Evolutionary conservation across 2,329 filamentous ascomycete species (phyloP).

Genomic region (Diaporthe ampelina): DNA sequence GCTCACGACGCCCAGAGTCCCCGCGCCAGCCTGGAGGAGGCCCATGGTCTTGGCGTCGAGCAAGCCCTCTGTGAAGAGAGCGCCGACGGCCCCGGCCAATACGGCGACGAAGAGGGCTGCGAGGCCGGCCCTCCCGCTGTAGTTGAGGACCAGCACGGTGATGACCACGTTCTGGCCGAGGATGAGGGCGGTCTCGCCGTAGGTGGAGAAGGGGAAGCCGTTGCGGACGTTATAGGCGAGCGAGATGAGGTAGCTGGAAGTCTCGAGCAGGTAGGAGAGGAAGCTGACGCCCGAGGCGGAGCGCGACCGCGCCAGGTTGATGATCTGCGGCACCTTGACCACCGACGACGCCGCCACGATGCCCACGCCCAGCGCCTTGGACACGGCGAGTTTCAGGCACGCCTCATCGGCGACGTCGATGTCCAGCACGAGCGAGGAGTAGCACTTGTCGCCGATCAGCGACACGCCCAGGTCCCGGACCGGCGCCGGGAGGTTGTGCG

Average conservation of each 20-base stretch:
- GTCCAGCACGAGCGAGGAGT: slow-evolving; percentile 87
- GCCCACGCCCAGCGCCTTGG: slow-evolving; percentile 91
- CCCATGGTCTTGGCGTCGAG: slow-evolving; percentile 77
- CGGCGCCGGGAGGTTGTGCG: slow-evolving; percentile 79
- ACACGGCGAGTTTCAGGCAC: slow-evolving; percentile 91
- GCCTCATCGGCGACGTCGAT: slow-evolving; percentile 82
- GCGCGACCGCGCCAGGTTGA: slow-evolving; percentile 87
- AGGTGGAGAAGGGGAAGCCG: slow-evolving; percentile 95
- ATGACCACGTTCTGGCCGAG: slow-evolving; percentile 94
- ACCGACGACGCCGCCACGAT: slow-evolving; percentile 92
- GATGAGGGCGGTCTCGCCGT: slow-evolving; percentile 94
- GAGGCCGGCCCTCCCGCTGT: slow-evolving; percentile 75
- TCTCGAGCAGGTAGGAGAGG: slow-evolving; percentile 93
- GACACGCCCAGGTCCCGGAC: slow-evolving; percentile 81
- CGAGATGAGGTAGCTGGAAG: slow-evolving; percentile 86
- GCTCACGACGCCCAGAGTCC: slow-evolving; percentile 85
- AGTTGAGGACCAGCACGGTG: slow-evolving; percentile 87
- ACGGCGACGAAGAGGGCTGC: slow-evolving; percentile 85
- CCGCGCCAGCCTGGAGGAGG: slow-evolving; percentile 87
- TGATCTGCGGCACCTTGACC: slow-evolving; percentile 96
- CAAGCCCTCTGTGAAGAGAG: slow-evolving; percentile 77
- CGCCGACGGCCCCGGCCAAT: slow-evolving; percentile 76
- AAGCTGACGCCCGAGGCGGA: slow-evolving; percentile 90
- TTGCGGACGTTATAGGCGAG: slow-evolving; percentile 94
- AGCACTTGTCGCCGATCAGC: slow-evolving; percentile 87